These are phyloP conservation scores for Diaporthe ampelina DNA, from an alignment of 2,329 filamentous ascomycete genomes.

Conservation along the genomic window DNA sequence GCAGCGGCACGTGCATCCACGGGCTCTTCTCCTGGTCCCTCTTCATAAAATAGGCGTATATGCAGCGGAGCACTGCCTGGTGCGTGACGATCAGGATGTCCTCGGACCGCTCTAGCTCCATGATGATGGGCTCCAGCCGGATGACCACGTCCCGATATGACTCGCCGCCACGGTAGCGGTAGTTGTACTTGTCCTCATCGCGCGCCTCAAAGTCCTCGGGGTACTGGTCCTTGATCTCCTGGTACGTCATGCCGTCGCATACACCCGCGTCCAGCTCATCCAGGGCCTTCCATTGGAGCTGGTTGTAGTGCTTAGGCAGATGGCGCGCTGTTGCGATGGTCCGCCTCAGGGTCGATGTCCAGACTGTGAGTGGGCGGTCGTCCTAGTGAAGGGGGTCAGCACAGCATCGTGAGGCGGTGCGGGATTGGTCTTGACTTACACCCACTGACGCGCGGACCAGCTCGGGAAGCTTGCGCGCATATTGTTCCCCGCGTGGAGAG, in stretches of 20 bases:
- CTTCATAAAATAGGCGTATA: conserved; percentile 99
- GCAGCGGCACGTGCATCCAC: conserved; percentile 98
- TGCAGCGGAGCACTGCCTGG: conserved; percentile 95
- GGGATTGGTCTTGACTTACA: conserved; percentile 64
- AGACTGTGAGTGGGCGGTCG: conserved; percentile 72
- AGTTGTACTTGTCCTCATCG: conserved; percentile 99
- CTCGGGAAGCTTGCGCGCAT: conserved; percentile 86
- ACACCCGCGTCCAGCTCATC: conserved; percentile 97
- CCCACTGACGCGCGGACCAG: conserved; percentile 89
- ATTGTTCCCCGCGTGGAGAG: conserved; percentile 87
- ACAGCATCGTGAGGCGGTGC: conserved; percentile 46
- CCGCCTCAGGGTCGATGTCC: conserved; percentile 77
- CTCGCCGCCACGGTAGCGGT: conserved; percentile 96
- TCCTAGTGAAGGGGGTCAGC: conserved; percentile 56
- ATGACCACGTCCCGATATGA: conserved; percentile 97
- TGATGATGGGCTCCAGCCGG: conserved; percentile 97
- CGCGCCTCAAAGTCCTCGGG: conserved; percentile 96
- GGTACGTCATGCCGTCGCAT: conserved; percentile 96
- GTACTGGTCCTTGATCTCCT: conserved; percentile 90
- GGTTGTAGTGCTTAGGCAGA: conserved; percentile 86
- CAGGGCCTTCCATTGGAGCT: conserved; percentile 97
- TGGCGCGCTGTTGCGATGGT: conserved; percentile 93
- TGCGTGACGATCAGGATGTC: conserved; percentile 99
- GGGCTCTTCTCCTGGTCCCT: conserved; percentile 92
- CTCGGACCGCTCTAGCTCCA: conserved; percentile 96